These are phyloP conservation scores for Leccinum insolens DNA, from an alignment of 1,284 basidiomycete species.

Conservation along the genomic window DNA sequence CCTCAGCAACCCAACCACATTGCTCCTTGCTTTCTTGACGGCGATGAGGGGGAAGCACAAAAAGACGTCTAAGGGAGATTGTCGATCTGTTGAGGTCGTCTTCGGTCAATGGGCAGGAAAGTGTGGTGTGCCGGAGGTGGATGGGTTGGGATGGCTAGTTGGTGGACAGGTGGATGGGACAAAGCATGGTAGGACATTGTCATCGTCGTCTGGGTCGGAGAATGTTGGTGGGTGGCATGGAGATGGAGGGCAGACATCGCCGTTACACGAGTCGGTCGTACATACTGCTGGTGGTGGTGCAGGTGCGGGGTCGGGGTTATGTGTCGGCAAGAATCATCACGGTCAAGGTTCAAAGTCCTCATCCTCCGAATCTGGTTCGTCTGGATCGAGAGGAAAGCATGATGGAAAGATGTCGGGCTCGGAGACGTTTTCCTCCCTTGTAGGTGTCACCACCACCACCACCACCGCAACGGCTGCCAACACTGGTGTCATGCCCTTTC, in stretches of 20 bases:
- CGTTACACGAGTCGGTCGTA: not conserved
- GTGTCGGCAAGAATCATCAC: conserved; percentile 1
- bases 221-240: conserved; percentile 1
- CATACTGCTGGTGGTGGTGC: not conserved
- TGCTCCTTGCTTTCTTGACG: too few species aligned
- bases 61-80: too few species aligned
- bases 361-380: not conserved
- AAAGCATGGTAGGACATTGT: too few species aligned
- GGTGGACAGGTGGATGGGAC: conserved; percentile 17
- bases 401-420: not conserved
- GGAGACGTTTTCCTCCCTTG: too few species aligned
- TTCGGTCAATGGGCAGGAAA: conserved; percentile 27
- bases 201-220: not conserved
- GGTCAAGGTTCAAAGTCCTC: not conserved
- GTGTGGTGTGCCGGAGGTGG: too few species aligned
- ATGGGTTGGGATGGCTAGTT: conserved; percentile 22
- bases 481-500: too few species aligned
- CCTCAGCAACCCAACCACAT: too few species aligned
- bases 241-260: conserved; percentile 1
- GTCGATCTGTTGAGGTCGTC: not conserved
- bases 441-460: too few species aligned
- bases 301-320: conserved; percentile 4
- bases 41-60: too few species aligned
- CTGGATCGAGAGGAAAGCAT: conserved; percentile 4
- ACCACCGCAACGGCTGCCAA: too few species aligned